Evolutionary conservation across 163 green algal genomes (phyloP).

Genomic region (Smithsoniella earleae): DNA sequence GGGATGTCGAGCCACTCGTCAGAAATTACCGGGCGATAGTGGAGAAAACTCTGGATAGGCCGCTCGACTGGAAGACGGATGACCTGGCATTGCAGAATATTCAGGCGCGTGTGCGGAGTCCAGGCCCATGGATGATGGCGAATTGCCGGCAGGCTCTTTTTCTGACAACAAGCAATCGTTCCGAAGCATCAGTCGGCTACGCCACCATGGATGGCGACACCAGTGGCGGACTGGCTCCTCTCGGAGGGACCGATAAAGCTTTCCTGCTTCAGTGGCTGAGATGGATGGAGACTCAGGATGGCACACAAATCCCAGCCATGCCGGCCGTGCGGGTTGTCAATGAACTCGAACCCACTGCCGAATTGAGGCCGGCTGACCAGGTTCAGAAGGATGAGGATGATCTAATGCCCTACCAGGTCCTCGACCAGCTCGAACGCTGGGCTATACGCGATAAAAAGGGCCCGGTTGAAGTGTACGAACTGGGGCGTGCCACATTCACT

Average conservation of each 20-base stretch:
- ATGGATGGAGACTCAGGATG: neutral
- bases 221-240: neutral
- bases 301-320: neutral
- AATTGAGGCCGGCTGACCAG: neutral
- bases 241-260: neutral
- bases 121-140: neutral
- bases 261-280: neutral
- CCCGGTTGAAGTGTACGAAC: neutral
- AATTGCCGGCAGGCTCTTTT: neutral
- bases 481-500: neutral
- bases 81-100: no score
- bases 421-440: neutral
- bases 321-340: neutral
- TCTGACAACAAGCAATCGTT: neutral
- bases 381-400: neutral
- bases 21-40: no score
- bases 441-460: neutral
- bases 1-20: no score
- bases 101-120: no score
- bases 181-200: neutral
- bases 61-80: no score
- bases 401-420: neutral
- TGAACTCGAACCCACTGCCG: neutral
- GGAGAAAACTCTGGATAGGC: no score
- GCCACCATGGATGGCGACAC: constrained; percentile 4